phyloP scores from a whole-genome alignment of 352 stramenopile genomes.

The Globisporangium paroecandrum region DNA sequence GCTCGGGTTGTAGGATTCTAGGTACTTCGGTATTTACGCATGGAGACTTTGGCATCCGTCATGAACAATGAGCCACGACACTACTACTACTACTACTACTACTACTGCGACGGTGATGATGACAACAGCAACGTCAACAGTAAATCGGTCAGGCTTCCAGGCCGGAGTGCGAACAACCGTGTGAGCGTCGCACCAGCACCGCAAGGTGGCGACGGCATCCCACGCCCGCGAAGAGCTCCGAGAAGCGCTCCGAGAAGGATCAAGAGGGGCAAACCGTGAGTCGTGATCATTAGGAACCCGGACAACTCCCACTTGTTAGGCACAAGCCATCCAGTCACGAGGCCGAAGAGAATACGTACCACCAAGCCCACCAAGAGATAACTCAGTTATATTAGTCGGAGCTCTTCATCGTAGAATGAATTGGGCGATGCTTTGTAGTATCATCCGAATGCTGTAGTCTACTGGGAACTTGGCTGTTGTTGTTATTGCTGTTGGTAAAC shows the following conservation, averaged over 20 bases:
- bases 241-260: background rate
- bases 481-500: background rate
- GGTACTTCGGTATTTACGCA: too few species aligned
- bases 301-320: slow-evolving; percentile 32
- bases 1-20: too few species aligned
- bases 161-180: background rate
- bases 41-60: too few species aligned
- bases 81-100: too few species aligned
- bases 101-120: too few species aligned
- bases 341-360: background rate
- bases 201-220: too few species aligned
- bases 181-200: slow-evolving; percentile 9
- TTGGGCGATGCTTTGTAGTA: background rate
- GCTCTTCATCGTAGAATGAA: background rate
- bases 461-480: background rate
- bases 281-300: slow-evolving; percentile 37
- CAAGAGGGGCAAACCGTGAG: background rate
- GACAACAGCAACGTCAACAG: slow-evolving; percentile 17
- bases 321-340: slow-evolving; percentile 9
- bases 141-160: too few species aligned
- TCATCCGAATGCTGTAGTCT: background rate
- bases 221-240: background rate
- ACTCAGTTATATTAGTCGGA: background rate
- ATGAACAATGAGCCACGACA: too few species aligned
- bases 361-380: background rate